These are phyloP conservation scores for Polyporus tsugae DNA, from an alignment of 1,284 basidiomycete genomes.

Conservation along the genomic window DNA sequence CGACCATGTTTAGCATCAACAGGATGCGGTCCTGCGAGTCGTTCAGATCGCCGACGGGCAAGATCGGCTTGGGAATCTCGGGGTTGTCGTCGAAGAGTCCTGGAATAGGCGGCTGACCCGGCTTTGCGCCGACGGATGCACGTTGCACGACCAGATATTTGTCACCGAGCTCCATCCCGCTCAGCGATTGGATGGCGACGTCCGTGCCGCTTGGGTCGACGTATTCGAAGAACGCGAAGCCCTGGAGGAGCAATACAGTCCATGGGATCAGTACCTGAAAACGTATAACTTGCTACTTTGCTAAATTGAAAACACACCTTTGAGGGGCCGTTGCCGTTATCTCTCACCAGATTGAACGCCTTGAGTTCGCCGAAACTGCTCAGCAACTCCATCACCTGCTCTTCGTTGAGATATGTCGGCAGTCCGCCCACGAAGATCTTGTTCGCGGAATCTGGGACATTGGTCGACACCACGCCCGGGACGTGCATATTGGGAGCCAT, in stretches of 20 bases:
- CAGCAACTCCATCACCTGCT: constrained; percentile 97
- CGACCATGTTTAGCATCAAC: constrained; percentile 99
- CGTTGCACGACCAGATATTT: constrained; percentile 97
- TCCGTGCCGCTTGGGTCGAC: constrained; percentile 91
- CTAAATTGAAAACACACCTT: constrained; percentile 63
- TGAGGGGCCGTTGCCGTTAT: constrained; percentile 88
- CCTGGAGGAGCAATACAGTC: constrained; percentile 56
- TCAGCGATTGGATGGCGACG: constrained; percentile 94
- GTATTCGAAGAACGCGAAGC: constrained; percentile 99
- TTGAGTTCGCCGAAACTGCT: constrained; percentile 98
- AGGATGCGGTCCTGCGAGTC: constrained; percentile 78
- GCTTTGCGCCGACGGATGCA: constrained; percentile 91
- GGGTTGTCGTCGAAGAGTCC: constrained; percentile 75
- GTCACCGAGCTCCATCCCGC: constrained; percentile 98
- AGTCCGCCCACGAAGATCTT: constrained; percentile 98
- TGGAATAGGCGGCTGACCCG: constrained; percentile 67
- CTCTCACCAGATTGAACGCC: constrained; percentile 97
- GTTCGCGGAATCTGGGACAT: constrained; percentile 96
- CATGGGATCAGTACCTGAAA: constrained; percentile 15
- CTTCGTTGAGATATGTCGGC: constrained; percentile 94
- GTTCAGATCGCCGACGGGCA: constrained; percentile 73
- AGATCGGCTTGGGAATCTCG: constrained; percentile 82
- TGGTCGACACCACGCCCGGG: constrained; percentile 94
- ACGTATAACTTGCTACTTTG: too few species aligned
- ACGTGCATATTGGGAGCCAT: constrained; percentile 79